Conservation (phyloP, 2,329 filamentous ascomycete species). For the Fusarium torulosum region DNA sequence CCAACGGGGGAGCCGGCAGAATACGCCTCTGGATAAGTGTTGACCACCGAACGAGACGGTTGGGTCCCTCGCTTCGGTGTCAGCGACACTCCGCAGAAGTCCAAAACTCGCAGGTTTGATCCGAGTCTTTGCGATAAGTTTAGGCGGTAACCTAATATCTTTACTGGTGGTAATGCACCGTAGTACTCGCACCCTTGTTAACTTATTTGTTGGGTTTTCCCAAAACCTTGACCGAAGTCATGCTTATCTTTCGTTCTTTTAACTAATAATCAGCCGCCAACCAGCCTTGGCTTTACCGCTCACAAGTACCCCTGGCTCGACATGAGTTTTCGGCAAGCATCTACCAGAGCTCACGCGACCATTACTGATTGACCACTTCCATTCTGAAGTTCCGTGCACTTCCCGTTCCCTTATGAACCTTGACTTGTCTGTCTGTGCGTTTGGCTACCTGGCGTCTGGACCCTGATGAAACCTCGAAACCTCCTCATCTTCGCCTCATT, state of each 20-base stretch:
- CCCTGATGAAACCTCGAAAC: conserved; percentile 24
- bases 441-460: conserved; percentile 17
- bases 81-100: background rate
- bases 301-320: conserved; percentile 16
- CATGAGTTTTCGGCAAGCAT: conserved; percentile 15
- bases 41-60: background rate
- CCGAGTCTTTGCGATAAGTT: conserved; percentile 13
- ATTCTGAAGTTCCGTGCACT: conserved; percentile 17
- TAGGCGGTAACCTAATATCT: conserved; percentile 21
- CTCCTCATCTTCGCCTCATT: conserved; percentile 20
- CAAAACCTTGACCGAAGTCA: conserved; percentile 38
- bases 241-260: conserved; percentile 34
- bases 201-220: conserved; percentile 18
- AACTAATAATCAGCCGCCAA: conserved; percentile 21
- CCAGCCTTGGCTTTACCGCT: conserved; percentile 28
- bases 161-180: conserved; percentile 9
- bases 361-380: conserved; percentile 21
- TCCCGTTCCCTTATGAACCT: conserved; percentile 30
- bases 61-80: background rate
- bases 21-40: conserved; percentile 5
- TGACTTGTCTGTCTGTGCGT: conserved; percentile 2
- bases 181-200: conserved; percentile 18
- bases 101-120: background rate
- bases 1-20: background rate
- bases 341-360: conserved; percentile 37